These are phyloP conservation scores for Rhodotorula diobovata DNA, from an alignment of 768 basidiomycete genomes.

Conservation along the genomic window DNA sequence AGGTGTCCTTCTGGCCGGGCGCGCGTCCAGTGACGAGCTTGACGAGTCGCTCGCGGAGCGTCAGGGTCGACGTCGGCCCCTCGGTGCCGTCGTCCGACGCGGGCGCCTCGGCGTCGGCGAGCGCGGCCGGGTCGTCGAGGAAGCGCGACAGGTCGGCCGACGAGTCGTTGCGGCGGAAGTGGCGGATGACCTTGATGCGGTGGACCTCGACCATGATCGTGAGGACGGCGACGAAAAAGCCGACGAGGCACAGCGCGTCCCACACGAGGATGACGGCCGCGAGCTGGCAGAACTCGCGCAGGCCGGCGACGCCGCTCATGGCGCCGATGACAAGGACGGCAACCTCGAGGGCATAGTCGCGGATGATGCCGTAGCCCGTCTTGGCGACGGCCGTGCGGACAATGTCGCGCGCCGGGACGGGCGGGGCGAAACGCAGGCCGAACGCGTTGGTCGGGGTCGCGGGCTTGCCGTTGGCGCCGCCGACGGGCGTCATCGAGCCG, in stretches of 20 bases:
- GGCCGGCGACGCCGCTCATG: conserved; percentile 75
- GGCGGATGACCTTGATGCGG: conserved; percentile 53
- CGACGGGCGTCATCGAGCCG: conserved; percentile 32
- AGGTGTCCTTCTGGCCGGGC: conserved; percentile 46
- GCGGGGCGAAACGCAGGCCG: conserved; percentile 36
- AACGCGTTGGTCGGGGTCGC: conserved; percentile 7
- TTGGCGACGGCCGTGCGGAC: conserved; percentile 75
- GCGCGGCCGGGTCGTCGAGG: conserved; percentile 39
- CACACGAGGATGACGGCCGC: conserved; percentile 80
- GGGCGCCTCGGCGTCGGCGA: conserved; percentile 24
- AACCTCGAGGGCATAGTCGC: conserved; percentile 90
- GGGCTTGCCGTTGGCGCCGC: background rate
- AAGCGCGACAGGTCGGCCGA: conserved; percentile 40
- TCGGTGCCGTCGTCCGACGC: conserved; percentile 25
- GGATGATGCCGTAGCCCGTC: conserved; percentile 75
- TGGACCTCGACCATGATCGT: conserved; percentile 85
- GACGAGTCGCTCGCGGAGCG: conserved; percentile 32
- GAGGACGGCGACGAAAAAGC: conserved; percentile 81
- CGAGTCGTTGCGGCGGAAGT: conserved; percentile 45
- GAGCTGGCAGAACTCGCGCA: conserved; percentile 89
- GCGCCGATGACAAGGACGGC: conserved; percentile 83
- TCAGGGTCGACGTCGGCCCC: conserved; percentile 11
- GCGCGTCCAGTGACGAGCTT: conserved; percentile 37
- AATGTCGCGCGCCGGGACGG: conserved; percentile 55
- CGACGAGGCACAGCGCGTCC: conserved; percentile 82